Conservation (phyloP, 2,329 filamentous ascomycete species). For the Penicillium brevicompactum region DNA sequence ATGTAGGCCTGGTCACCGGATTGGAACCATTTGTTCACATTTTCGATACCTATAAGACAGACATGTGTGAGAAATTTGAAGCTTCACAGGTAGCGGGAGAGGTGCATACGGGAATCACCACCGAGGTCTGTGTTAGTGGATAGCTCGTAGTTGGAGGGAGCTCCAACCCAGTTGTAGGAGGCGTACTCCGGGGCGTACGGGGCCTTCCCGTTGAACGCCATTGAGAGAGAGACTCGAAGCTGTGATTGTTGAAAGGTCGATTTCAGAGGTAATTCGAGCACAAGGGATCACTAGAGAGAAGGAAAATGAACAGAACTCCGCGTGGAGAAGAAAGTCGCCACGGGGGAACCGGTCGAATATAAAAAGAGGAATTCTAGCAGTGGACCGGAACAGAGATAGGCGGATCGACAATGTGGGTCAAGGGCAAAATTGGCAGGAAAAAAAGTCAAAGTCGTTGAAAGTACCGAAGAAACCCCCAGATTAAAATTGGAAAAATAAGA, state of each 20-base stretch:
- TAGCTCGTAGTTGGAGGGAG: constrained; percentile 45
- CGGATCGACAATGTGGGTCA: constrained; percentile 25
- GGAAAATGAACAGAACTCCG: constrained; percentile 3
- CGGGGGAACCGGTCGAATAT: constrained; percentile 19
- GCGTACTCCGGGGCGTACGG: constrained; percentile 47
- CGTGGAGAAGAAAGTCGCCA: constrained; percentile 25
- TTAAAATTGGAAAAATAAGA: not conserved
- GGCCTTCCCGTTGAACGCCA: constrained; percentile 33
- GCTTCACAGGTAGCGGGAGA: not conserved
- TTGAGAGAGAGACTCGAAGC: constrained; percentile 18
- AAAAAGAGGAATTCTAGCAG: constrained; percentile 22
- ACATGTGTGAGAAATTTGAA: constrained; percentile 8
- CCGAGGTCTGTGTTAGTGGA: constrained; percentile 63
- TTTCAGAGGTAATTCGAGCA: not conserved
- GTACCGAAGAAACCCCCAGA: not conserved
- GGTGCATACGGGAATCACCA: constrained; percentile 74
- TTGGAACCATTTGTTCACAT: constrained; percentile 94
- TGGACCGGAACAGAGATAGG: constrained; percentile 13
- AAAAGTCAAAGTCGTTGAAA: constrained; percentile 3
- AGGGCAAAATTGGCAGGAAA: not conserved
- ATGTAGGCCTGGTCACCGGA: constrained; percentile 94
- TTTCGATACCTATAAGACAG: constrained; percentile 66
- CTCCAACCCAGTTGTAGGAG: constrained; percentile 53
- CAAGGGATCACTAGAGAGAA: constrained; percentile 5
- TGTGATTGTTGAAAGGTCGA: not conserved